These are phyloP conservation scores for Salix viminalis DNA, from an alignment of 345 rosid genomes.

Conservation along the genomic window DNA sequence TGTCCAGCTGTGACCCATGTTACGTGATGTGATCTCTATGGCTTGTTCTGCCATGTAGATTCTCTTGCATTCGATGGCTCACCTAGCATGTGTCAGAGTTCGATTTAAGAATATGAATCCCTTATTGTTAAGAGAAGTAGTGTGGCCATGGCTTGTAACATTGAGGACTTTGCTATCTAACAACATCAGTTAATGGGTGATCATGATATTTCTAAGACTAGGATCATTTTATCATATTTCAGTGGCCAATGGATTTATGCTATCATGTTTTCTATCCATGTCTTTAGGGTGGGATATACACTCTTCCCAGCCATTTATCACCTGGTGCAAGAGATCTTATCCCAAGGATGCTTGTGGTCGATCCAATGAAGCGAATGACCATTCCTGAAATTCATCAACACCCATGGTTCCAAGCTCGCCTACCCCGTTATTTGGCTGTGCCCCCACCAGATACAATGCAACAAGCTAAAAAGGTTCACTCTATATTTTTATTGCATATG, in stretches of 20 bases:
- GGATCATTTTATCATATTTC: neutral
- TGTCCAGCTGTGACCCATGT: neutral
- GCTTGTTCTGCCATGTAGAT: neutral
- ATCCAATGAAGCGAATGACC: conserved; percentile 81
- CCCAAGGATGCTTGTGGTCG: conserved; percentile 91
- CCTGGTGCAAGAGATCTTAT: conserved; percentile 88
- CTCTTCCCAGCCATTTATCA: conserved; percentile 92
- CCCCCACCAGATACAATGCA: conserved; percentile 76
- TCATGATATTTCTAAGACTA: neutral
- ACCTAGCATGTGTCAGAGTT: neutral
- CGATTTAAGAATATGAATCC: neutral
- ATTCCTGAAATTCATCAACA: conserved; percentile 91
- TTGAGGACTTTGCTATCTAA: neutral
- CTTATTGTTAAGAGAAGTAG: neutral
- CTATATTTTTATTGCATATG: neutral
- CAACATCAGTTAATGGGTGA: neutral
- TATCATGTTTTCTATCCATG: neutral
- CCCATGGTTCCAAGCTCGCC: conserved; percentile 83
- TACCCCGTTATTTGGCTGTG: conserved; percentile 84
- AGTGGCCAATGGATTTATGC: neutral
- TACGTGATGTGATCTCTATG: neutral
- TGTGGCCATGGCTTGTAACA: neutral
- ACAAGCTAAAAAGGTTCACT: conserved; percentile 70
- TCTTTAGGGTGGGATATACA: conserved; percentile 74
- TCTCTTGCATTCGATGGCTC: neutral